phyloP scores from a whole-genome alignment of 345 rosid genomes.

The Camelina laxa region DNA sequence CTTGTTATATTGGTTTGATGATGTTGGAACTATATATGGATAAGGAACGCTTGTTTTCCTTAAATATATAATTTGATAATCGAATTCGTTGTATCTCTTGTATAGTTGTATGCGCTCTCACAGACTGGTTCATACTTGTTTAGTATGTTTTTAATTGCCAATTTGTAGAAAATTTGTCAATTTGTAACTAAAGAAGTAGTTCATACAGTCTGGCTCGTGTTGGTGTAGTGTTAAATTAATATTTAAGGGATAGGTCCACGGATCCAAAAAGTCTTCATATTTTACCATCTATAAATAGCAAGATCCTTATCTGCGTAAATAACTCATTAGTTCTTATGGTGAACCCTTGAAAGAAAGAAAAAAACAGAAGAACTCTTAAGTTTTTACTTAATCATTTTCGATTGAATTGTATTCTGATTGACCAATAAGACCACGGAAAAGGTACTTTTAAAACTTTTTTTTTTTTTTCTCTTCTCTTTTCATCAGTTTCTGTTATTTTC shows the following conservation, averaged over 20 bases:
- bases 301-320: not conserved
- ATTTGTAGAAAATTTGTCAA: not conserved
- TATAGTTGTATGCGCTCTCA: not conserved
- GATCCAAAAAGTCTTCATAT: conserved; percentile 8
- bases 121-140: not conserved
- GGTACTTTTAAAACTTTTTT: not conserved
- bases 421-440: not conserved
- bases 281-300: conserved; percentile 8
- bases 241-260: not conserved
- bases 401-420: not conserved
- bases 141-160: not conserved
- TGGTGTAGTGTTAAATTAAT: conserved; percentile 4
- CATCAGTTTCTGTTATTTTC: too few species aligned
- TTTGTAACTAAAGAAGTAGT: conserved; percentile 14
- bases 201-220: conserved; percentile 10
- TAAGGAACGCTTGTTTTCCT: not conserved
- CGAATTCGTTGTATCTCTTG: not conserved
- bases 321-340: not conserved
- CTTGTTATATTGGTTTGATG: not conserved
- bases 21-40: not conserved
- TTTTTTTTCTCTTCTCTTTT: not conserved
- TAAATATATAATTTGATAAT: not conserved
- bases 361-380: not conserved
- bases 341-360: not conserved
- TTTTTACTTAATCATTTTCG: not conserved